Conservation (phyloP, 257 asterid genomes). For the Ilex asprella region DNA sequence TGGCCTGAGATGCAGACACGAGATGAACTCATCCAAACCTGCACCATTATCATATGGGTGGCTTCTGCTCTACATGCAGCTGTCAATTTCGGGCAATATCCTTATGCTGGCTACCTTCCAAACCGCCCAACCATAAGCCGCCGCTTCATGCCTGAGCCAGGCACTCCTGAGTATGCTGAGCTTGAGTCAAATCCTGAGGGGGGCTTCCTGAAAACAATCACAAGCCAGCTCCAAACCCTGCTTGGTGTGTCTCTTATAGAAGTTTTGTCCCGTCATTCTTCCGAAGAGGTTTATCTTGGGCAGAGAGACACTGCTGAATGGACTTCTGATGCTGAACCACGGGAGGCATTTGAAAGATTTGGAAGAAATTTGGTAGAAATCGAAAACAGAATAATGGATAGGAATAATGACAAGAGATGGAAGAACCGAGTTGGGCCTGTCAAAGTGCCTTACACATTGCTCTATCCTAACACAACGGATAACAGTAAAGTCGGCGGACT, state of each 20-base stretch:
- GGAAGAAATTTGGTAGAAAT: neutral
- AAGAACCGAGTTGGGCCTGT: neutral
- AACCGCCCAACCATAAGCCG: conserved; percentile 32
- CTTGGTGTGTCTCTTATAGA: too few species aligned
- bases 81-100: conserved; percentile 35
- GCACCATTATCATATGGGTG: conserved; percentile 43
- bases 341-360: neutral
- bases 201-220: conserved; percentile 34
- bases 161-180: conserved; percentile 46
- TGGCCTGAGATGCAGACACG: conserved; percentile 39
- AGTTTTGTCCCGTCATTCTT: too few species aligned
- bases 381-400: neutral
- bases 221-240: conserved; percentile 16
- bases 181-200: conserved; percentile 36
- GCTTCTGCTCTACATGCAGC: conserved; percentile 41
- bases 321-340: too few species aligned
- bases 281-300: too few species aligned
- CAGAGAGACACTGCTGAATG: too few species aligned
- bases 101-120: conserved; percentile 38
- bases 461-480: neutral
- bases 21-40: conserved; percentile 26
- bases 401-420: neutral
- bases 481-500: neutral
- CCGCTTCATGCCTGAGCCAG: conserved; percentile 36
- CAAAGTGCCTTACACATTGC: neutral